phyloP scores from a whole-genome alignment of 345 rosid genomes.

The Hevea brasiliensis region DNA sequence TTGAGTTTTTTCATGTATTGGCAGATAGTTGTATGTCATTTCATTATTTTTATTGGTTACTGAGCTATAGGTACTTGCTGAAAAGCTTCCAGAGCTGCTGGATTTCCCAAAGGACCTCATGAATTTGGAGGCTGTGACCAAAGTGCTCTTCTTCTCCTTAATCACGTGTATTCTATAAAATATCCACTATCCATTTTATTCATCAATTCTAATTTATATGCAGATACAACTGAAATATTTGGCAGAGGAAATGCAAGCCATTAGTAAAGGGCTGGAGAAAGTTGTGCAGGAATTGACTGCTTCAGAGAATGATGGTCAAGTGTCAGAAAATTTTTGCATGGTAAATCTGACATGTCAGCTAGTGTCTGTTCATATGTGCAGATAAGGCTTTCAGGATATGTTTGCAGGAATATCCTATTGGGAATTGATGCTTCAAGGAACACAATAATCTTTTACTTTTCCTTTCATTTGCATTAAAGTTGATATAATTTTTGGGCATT shows the following conservation, averaged over 20 bases:
- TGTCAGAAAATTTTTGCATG: slow-evolving; percentile 26
- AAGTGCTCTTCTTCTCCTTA: slow-evolving; percentile 15
- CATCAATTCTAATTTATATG: neutral
- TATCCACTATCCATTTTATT: neutral
- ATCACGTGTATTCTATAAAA: neutral
- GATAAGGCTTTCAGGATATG: slow-evolving; percentile 5
- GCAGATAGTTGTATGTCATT: neutral
- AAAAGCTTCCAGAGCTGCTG: slow-evolving; percentile 31
- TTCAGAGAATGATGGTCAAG: slow-evolving; percentile 31
- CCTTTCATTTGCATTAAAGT: neutral
- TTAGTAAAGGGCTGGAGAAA: slow-evolving; percentile 36
- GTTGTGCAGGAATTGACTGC: slow-evolving; percentile 34
- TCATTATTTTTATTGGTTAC: neutral
- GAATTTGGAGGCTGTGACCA: slow-evolving; percentile 35
- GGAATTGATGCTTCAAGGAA: slow-evolving; percentile 3
- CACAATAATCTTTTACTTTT: neutral
- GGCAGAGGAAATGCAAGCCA: slow-evolving; percentile 43
- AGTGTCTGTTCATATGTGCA: slow-evolving; percentile 3
- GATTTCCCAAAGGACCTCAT: slow-evolving; percentile 31
- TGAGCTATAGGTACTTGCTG: slow-evolving; percentile 27
- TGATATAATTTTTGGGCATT: neutral
- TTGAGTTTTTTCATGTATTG: neutral
- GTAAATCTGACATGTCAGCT: slow-evolving; percentile 13
- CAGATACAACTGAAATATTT: slow-evolving; percentile 37
- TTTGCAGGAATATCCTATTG: neutral